Evolutionary conservation across 2,329 filamentous ascomycete species (phyloP), one percentile per base, ranked within the genome.

Genomic region (Fusarium pseudograminearum): DNA sequence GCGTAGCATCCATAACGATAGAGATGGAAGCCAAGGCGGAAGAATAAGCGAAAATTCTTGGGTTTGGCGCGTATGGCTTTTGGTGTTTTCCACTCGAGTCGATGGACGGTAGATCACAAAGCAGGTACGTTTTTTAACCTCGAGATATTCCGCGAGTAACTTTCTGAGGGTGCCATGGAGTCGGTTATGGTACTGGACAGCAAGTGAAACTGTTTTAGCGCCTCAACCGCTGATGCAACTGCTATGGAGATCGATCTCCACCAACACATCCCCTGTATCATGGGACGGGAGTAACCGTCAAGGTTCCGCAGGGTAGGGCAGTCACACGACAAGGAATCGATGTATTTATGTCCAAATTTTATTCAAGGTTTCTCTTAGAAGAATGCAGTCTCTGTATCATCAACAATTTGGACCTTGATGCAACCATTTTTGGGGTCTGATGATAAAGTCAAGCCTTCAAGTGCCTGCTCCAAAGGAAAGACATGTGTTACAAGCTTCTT

Each of bases 401-500:
- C 77, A 14, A 79, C 70, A 57, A 80, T 78, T 38, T 80, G 78
- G 31, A 80, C 78, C 63, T 80, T 79, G 69, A 80, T 79, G 14
- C 75, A 75, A 5, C 78, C 77, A 42, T 78, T 78, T 30, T 62
- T 73, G 5, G 77, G 73, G 54, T 80, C 78, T 18, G 78, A 78
- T 7, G 76, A 78, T 28, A 80, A 51, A 2, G 73, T 72, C 51
- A 80, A 63, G 3, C 74, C 90, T 30, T 90, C 86, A 2, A 86
- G 70, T 0, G 89, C 88, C 65, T 86, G 81, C 64, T 91, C 89
- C 26, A 92, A 78, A 1, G 87, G 85, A 65, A 88, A 91, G 2
- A 81, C 83, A 76, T 92, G 89, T 14, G 89, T 88, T 5, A 92
- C 85, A 40, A 78, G 60, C 50, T 83, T 84, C 73, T 89, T 89